phyloP scores from a whole-genome alignment of 257 asterid species.

The Penstemon barbatus region DNA sequence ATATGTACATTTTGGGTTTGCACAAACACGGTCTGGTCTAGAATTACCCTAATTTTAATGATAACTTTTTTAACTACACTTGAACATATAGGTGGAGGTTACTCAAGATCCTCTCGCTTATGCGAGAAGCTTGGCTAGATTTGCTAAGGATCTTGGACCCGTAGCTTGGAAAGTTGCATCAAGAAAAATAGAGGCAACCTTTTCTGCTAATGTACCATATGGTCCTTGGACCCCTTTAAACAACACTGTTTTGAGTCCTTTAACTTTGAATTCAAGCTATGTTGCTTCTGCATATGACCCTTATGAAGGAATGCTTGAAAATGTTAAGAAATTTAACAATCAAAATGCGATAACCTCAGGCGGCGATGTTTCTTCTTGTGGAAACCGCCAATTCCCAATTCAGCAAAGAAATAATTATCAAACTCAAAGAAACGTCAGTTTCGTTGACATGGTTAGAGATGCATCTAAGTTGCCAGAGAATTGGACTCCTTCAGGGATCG shows the following conservation, averaged over 20 bases:
- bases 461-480: constrained; percentile 14
- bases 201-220: constrained; percentile 63
- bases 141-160: constrained; percentile 86
- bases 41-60: neutral
- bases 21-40: too few relatives aligned
- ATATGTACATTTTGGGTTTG: too few relatives aligned
- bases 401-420: constrained; percentile 45
- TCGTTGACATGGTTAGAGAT: constrained; percentile 41
- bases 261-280: constrained; percentile 39
- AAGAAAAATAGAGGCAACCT: constrained; percentile 46
- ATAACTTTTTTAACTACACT: neutral
- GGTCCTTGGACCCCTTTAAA: constrained; percentile 69
- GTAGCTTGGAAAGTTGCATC: constrained; percentile 81
- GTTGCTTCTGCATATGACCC: constrained; percentile 29
- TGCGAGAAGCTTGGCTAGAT: constrained; percentile 83
- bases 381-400: constrained; percentile 32
- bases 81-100: constrained; percentile 64
- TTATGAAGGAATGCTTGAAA: constrained; percentile 55
- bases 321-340: constrained; percentile 58
- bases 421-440: constrained; percentile 47
- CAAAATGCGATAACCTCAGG: constrained; percentile 46
- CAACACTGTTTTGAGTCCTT: constrained; percentile 35
- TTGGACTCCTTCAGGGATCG: constrained; percentile 27
- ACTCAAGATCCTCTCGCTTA: constrained; percentile 73
- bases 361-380: constrained; percentile 29